These are phyloP conservation scores for Leishmania tarentolae DNA, from an alignment of 208 protist species.

Conservation along the genomic window DNA sequence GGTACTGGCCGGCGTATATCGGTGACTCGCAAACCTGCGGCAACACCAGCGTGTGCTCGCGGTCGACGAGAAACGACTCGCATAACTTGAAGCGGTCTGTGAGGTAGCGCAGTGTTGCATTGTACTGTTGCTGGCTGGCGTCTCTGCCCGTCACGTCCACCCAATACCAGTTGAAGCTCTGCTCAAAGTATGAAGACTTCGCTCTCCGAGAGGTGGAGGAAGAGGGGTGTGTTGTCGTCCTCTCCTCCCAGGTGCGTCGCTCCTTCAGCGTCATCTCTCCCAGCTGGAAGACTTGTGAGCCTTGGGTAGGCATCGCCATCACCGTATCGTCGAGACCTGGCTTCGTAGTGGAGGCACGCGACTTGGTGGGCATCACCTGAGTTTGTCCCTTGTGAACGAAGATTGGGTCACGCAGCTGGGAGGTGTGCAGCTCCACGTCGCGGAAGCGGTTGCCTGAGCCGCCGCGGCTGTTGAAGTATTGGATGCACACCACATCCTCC, in stretches of 20 bases:
- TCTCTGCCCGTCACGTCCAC: conserved; percentile 83
- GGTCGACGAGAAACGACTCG: conserved; percentile 78
- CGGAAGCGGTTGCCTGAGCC: conserved; percentile 47
- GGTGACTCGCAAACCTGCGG: conserved; percentile 80
- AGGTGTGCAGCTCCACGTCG: conserved; percentile 62
- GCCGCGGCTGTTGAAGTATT: conserved; percentile 87
- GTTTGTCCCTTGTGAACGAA: conserved; percentile 55
- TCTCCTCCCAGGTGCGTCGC: conserved; percentile 39
- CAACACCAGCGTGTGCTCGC: conserved; percentile 76
- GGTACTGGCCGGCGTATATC: conserved; percentile 72
- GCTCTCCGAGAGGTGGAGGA: conserved; percentile 25
- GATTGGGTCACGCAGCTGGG: conserved; percentile 61
- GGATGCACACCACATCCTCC: conserved; percentile 59
- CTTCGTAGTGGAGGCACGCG: not conserved
- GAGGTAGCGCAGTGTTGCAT: conserved; percentile 57
- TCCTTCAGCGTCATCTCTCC: conserved; percentile 32
- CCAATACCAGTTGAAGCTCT: conserved; percentile 91
- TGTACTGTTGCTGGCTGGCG: conserved; percentile 55
- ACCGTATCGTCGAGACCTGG: not conserved
- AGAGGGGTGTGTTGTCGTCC: conserved; percentile 12
- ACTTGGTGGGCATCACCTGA: conserved; percentile 7
- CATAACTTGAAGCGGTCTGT: conserved; percentile 75
- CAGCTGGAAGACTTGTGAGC: conserved; percentile 19
- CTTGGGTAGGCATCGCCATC: conserved; percentile 8
- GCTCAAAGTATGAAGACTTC: conserved; percentile 63